Evolutionary conservation across 1,284 basidiomycete species (phyloP).

Genomic region (Neotropicomus parvogracilis): DNA sequence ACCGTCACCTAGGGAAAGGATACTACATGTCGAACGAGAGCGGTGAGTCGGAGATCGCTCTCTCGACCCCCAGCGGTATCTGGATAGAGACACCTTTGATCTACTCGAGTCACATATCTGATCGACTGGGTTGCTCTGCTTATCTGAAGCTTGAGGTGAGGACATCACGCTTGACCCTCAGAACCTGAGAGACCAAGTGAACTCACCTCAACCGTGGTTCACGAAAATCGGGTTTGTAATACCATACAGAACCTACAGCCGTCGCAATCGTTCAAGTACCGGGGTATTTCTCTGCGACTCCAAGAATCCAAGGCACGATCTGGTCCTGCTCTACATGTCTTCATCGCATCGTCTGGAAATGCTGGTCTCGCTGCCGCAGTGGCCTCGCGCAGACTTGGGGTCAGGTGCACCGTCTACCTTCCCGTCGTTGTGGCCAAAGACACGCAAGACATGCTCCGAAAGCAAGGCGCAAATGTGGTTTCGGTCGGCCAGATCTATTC

Average conservation of each 20-base stretch:
- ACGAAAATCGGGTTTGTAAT: conserved; percentile 1
- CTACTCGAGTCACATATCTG: conserved; percentile 53
- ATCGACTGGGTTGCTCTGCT: conserved; percentile 46
- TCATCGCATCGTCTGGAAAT: conserved; percentile 72
- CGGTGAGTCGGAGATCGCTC: conserved; percentile 6
- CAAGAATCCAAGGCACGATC: conserved; percentile 47
- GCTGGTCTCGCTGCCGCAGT: conserved; percentile 68
- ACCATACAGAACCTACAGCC: conserved; percentile 62
- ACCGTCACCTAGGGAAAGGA: too few relatives aligned
- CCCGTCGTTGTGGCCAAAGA: conserved; percentile 48
- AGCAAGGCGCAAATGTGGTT: conserved; percentile 53
- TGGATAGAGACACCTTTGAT: conserved; percentile 65
- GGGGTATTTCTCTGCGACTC: conserved; percentile 63
- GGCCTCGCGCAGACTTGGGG: conserved; percentile 49
- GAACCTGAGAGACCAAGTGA: too few relatives aligned
- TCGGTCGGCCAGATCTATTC: conserved; percentile 54
- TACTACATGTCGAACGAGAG: too few relatives aligned
- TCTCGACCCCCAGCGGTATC: conserved; percentile 27
- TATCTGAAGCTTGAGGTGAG: conserved; percentile 68
- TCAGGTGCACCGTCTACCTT: conserved; percentile 65
- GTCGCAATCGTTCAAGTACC: conserved; percentile 70
- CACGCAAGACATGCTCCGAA: conserved; percentile 48
- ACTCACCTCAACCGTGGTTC: neutral
- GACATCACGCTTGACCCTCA: neutral
- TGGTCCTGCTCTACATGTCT: conserved; percentile 52